Percentiles rank a stretch among this genome's conserved stretches.
These are phyloP conservation scores for Tricholoma sp. DNA, from an alignment of 768 basidiomycete genomes.

Conservation along the genomic window DNA sequence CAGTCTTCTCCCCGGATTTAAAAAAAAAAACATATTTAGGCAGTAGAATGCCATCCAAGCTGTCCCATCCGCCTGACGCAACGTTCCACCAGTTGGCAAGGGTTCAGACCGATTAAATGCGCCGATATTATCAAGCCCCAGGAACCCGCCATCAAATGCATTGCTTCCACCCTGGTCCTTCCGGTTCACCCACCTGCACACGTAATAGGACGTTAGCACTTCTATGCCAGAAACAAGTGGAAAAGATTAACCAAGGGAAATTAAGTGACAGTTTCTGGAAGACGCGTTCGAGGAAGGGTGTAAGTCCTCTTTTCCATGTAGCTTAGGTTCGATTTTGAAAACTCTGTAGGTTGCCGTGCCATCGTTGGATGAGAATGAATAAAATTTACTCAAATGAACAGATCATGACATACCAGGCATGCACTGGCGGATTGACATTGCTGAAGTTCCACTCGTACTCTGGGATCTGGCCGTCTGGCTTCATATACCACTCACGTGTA, in stretches of 20 bases:
- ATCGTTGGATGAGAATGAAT: not conserved
- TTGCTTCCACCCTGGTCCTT: slow-evolving; percentile 94
- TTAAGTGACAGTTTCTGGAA: slow-evolving; percentile 97
- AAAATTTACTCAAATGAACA: not conserved
- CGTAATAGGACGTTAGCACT: not conserved
- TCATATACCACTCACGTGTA: slow-evolving; percentile 99
- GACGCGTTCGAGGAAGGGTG: slow-evolving; percentile 92
- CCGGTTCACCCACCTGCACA: slow-evolving; percentile 90
- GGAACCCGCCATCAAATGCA: slow-evolving; percentile 97
- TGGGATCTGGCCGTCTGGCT: slow-evolving; percentile 97
- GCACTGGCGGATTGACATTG: slow-evolving; percentile 98
- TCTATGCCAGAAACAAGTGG: not conserved
- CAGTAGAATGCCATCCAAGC: slow-evolving; percentile 99
- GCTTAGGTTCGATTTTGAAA: slow-evolving; percentile 98
- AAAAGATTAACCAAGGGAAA: slow-evolving; percentile 77
- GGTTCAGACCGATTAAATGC: slow-evolving; percentile 98
- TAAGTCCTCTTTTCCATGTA: slow-evolving; percentile 86
- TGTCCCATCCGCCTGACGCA: slow-evolving; percentile 97
- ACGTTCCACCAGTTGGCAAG: slow-evolving; percentile 86
- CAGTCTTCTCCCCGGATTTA: not conserved
- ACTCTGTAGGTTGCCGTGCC: slow-evolving; percentile 91
- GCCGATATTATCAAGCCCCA: slow-evolving; percentile 97
- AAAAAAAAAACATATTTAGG: slow-evolving; percentile 71
- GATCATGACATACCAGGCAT: slow-evolving; percentile 70
- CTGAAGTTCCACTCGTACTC: slow-evolving; percentile 99